These are phyloP conservation scores for Monosporozyma siamensis DNA, from an alignment of 805 yeast species.

Conservation along the genomic window DNA sequence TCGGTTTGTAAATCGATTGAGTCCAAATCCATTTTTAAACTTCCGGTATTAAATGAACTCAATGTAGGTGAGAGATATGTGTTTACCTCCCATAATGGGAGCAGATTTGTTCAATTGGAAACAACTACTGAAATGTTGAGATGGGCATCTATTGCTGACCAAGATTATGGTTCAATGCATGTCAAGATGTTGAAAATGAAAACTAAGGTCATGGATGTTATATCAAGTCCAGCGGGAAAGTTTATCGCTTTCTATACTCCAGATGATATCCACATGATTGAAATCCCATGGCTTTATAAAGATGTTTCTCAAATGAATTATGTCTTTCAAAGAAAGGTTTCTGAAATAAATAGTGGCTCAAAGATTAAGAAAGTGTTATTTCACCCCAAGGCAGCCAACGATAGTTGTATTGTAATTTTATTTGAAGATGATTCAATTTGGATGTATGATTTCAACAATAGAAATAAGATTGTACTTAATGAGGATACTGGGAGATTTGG, in stretches of 20 bases:
- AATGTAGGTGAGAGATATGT: constrained; percentile 9
- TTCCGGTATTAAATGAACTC: constrained; percentile 7
- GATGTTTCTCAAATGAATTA: constrained; percentile 1
- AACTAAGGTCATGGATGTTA: constrained; percentile 6
- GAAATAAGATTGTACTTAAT: constrained; percentile 6
- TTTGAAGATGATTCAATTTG: constrained; percentile 19
- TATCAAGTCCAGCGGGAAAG: constrained; percentile 14
- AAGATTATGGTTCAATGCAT: constrained; percentile 10
- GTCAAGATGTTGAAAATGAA: constrained; percentile 4
- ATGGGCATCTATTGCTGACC: constrained; percentile 4
- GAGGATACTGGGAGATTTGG: constrained; percentile 13
- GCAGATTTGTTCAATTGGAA: constrained; percentile 10
- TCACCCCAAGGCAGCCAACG: constrained; percentile 32
- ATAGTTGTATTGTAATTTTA: constrained; percentile 19
- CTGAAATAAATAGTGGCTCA: not conserved
- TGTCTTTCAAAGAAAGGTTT: constrained; percentile 2
- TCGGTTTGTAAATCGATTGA: not conserved
- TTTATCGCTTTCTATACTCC: constrained; percentile 17
- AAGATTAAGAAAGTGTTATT: constrained; percentile 35
- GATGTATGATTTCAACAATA: constrained; percentile 13
- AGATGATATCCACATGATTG: constrained; percentile 15
- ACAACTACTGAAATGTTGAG: constrained; percentile 2
- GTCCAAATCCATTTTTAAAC: constrained; percentile 3
- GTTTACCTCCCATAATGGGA: constrained; percentile 13
- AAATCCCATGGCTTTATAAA: constrained; percentile 22